phyloP scores from a whole-genome alignment of 352 stramenopile genomes.

The Pythium phragmiticola region DNA sequence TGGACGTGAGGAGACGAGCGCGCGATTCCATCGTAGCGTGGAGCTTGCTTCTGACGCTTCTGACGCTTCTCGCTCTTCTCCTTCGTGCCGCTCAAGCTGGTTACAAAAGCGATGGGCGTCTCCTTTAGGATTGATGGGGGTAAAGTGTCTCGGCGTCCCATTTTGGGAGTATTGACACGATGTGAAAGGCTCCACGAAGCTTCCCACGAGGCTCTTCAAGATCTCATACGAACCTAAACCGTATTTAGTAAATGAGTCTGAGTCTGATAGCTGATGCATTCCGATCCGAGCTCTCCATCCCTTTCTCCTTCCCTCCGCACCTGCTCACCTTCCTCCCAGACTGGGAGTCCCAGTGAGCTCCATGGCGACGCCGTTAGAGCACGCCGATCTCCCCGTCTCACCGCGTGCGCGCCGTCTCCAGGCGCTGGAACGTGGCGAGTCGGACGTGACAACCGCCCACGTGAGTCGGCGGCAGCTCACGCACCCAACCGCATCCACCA shows the following conservation, averaged over 20 bases:
- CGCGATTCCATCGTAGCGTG: background rate
- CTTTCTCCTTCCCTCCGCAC: background rate
- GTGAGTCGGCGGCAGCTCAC: background rate
- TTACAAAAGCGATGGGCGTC: background rate
- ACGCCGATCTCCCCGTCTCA: slow-evolving; percentile 6
- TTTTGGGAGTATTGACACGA: background rate
- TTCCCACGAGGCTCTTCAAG: background rate
- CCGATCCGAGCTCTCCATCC: background rate
- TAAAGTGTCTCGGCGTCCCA: background rate
- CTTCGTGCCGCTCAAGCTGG: background rate
- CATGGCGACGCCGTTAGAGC: background rate
- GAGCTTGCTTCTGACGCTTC: too few relatives aligned
- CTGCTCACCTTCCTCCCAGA: background rate
- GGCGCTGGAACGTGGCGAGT: slow-evolving; percentile 3
- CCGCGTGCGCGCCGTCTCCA: slow-evolving; percentile 1
- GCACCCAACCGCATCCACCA: background rate
- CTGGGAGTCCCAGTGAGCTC: background rate
- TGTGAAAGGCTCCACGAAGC: background rate
- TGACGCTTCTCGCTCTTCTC: too few relatives aligned
- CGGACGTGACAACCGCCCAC: background rate
- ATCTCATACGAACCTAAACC: slow-evolving; percentile 1
- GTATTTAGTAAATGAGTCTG: slow-evolving; percentile 5
- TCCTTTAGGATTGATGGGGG: background rate
- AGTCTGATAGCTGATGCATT: background rate
- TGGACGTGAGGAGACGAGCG: slow-evolving; percentile 1